Evolutionary conservation across 1,284 basidiomycete genomes (phyloP), one percentile per base, ranked within the genome.

Genomic region (Trichosporon sp.): DNA sequence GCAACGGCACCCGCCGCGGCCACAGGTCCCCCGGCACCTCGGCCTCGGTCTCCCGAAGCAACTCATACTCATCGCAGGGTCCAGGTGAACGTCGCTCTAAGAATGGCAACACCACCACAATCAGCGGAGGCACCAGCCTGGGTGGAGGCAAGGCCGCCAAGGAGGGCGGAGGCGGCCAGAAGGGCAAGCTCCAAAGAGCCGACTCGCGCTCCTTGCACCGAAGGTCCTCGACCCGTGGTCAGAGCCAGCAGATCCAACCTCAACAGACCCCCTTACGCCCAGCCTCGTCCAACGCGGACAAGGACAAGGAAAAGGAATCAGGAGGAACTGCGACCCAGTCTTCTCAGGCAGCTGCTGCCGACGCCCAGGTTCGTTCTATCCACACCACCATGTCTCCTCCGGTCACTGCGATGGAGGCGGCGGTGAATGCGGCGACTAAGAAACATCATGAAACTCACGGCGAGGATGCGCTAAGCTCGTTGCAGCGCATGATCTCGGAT

Each of bases 401-500:
- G 0, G 70, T 76, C 29, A 75, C 76, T 12, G 80, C 80, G 9
- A 74, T 81, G 73, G 77, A 81, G 60, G 80, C 80, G 5, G 80
- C 80, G 0, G 72, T 72, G n/a, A 77, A 77, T 21, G 80, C 75
- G 1, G 80, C 78, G 0, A 76, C 75, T 27, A 76, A 77, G 70
- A 79, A 81, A 70, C 75, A 75, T 51, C 66, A 66, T n/a, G 68
- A 71, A 31, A 64, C 70, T 15, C 75, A 75, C 63, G 75, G 75
- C 34, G 76, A 75, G 32, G 79, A 79, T 64, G 78, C 78, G 11
- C 69, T 82, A 15, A 72, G 73, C 63, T 80, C 75, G 67, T 69
- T 82, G 12, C 79, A 82, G 69, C 80, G 80, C 67, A 79, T 82
- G 79, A 82, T 82, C 35, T 78, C 78, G 32, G 80, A 81, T 68